Evolutionary conservation across 805 yeast genomes (phyloP), one percentile per base, ranked within the genome.

Genomic region (Candida suzukii): DNA sequence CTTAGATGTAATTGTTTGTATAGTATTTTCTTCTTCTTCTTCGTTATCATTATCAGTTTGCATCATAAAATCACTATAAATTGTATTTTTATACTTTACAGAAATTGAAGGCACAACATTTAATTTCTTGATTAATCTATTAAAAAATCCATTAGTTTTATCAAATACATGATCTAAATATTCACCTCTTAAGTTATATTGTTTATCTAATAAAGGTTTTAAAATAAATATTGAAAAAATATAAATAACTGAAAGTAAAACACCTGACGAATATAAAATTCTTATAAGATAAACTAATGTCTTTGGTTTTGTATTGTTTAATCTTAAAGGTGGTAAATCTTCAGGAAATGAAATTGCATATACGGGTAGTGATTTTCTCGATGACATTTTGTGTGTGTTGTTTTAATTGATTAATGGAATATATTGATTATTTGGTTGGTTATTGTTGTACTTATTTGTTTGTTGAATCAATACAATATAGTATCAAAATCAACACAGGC

Each of bases 101-200:
- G 64, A 64, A n/a, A 71, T 64, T 3, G 65, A 50, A 4, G 77
- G 71, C 0, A 71, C 61, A 22, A 51, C 52, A 30, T 60, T 46
- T 16, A 59, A 53, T 30, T 50, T 49, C 20, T 52, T 54, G 17
- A 55, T 45, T 7, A 62, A 46, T n/a, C 58, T 41, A 2, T 45
- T 38, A 19, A 49, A 56, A 2, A 73, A 52, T 2, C 53, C 19
- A 32, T 51, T 55, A 20, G 67, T 45, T 21, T 52, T 52, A 3
- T 49, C 24, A 13, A 67, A 54, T 1, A 60, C 61, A 32, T 45
- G 50, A 2, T 50, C 46, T 12, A 61, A 45, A 9, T 67, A 55
- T 3, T 63, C 65, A 2, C 51, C 39, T 35, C 80, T 56, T 46
- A 74, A 63, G 6, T 59, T 60, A 45, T 58, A 69, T 22, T 65